Conservation (phyloP, 306 rosid genomes). For the Trifolium pratense region DNA sequence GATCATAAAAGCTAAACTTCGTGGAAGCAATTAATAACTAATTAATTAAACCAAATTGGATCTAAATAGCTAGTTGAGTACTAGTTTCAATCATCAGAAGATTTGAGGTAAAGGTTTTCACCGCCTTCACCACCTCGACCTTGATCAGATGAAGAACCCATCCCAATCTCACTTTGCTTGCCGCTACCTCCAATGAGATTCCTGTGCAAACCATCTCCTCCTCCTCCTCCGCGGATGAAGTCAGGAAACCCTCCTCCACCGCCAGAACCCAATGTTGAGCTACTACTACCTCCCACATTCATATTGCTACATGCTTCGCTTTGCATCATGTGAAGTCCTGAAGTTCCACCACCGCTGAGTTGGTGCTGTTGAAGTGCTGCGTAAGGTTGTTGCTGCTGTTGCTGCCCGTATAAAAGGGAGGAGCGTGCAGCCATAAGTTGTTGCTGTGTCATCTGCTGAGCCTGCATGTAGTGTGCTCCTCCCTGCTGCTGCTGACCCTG, state of each 20-base stretch:
- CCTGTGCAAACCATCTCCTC: constrained; percentile 72
- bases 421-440: constrained; percentile 91
- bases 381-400: constrained; percentile 70
- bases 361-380: constrained; percentile 78
- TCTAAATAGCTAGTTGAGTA: background rate
- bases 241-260: constrained; percentile 67
- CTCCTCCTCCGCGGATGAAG: constrained; percentile 52
- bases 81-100: constrained; percentile 34
- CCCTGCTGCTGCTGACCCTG: constrained; percentile 43
- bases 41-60: background rate
- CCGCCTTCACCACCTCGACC: constrained; percentile 84
- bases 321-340: constrained; percentile 83
- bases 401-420: constrained; percentile 83
- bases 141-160: constrained; percentile 56
- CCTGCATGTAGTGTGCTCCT: constrained; percentile 90
- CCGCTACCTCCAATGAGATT: constrained; percentile 65
- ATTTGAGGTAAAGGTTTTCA: constrained; percentile 78
- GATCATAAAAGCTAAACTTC: background rate
- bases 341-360: constrained; percentile 55
- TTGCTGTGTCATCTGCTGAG: constrained; percentile 85
- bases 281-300: constrained; percentile 55
- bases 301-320: constrained; percentile 54
- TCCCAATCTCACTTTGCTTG: constrained; percentile 85
- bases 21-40: background rate
- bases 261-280: constrained; percentile 58